A percentile compares a stretch with the other conserved stretches of the same genome.
Conservation (phyloP, 805 yeast species). For the Ogataea nonfermentans region DNA sequence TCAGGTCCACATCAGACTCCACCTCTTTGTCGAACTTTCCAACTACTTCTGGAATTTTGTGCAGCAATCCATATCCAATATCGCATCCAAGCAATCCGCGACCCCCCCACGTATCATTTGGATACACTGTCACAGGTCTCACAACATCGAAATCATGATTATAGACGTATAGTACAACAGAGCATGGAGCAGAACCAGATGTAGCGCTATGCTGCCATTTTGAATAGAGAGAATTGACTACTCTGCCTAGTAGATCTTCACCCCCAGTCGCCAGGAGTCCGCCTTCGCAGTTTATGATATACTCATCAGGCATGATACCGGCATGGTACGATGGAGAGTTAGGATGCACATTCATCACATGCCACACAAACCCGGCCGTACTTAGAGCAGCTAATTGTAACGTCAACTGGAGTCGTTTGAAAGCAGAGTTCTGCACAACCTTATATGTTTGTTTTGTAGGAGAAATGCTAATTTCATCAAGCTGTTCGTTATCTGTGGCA, state of each 20-base stretch:
- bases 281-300: conserved; percentile 82
- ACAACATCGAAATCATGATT: conserved; percentile 84
- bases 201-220: conserved; percentile 21
- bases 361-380: conserved; percentile 84
- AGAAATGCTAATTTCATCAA: conserved; percentile 31
- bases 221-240: conserved; percentile 54
- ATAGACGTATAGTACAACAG: conserved; percentile 67
- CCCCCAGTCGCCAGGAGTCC: conserved; percentile 87
- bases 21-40: conserved; percentile 37
- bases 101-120: conserved; percentile 77
- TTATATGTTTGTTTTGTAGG: conserved; percentile 16
- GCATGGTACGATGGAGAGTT: conserved; percentile 81
- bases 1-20: conserved; percentile 20
- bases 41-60: conserved; percentile 61
- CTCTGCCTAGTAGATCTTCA: conserved; percentile 70
- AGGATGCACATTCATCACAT: conserved; percentile 68
- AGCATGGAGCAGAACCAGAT: conserved; percentile 33
- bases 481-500: conserved; percentile 17
- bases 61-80: conserved; percentile 89
- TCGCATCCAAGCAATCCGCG: conserved; percentile 87
- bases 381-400: conserved; percentile 75
- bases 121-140: conserved; percentile 81
- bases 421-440: conserved; percentile 34
- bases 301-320: conserved; percentile 84
- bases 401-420: conserved; percentile 59